Evolutionary conservation across 257 asterid species (phyloP), one percentile per base, ranked within the genome.

Genomic region (Lithospermum erythrorhizon): DNA sequence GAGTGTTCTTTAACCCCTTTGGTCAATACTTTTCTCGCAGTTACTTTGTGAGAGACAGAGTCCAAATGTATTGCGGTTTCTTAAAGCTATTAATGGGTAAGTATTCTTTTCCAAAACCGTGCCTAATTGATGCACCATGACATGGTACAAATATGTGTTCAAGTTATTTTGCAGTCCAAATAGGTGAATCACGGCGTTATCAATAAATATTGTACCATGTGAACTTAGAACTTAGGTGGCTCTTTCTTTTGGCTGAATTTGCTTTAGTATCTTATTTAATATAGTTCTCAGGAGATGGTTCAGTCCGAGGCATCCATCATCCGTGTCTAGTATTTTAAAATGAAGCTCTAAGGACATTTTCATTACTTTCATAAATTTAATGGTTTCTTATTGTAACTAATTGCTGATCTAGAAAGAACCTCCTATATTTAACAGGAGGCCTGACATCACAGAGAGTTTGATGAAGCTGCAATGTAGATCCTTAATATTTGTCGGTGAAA

Each of bases 1-100:
- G 19, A 25, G 56, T 47, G 58, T 66, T 59, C 3, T 72, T 72
- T 64, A 54, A 65, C 62, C 66, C 61, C 5, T 16, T 35, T 24
- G 66, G 63, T 66, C 45, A 21, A 27, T 54, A 53, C 21, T 74
- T 65, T 53, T 56, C 30, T 48, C 73, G 72, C 83, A 83, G 91
- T 74, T 79, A 66, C 75, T 83, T 65, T 85, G 80, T 48, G 91
- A 83, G 80, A 74, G 87, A 69, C 87, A 81, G 68, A 75, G 84
- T 59, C 79, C 78, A 62, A 83, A 83, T 61, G 82, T 83, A 47
- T 69, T 79, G 61, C 78, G 82, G 65, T 79, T 79, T 58, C 86
- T 83, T 54, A 80, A 81, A 72, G 87, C 91, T 63, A 75, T 83
- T 61, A 76, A 81, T 41, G 75, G 71, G 91, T 79, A 79, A 64